Base-by-base conservation (phyloP, 352 stramenopile species). In the Bremia lactucae region DNA sequence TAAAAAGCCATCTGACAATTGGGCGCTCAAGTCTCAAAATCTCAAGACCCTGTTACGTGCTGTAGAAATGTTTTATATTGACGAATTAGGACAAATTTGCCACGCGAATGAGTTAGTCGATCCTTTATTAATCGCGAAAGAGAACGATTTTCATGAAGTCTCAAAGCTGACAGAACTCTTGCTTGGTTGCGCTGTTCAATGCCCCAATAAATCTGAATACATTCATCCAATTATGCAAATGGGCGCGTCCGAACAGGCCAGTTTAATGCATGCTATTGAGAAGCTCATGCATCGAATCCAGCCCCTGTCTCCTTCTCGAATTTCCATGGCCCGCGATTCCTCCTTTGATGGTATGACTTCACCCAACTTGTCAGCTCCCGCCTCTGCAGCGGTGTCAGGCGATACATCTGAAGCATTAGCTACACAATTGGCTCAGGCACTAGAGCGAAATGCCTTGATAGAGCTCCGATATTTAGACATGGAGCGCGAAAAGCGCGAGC, bases 211-310 rank as follows among this genome's bases (percentile, higher is more conserved):
- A 22, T 84, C 76, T 14, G 76, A 85, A 44, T 92, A 88, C 55
- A 87, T 92, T 49, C 71, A 86, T 48, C 63, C 70, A 41, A 92
- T 92, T 56, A 77, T 92, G 68, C 60, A 79, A 47, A 84, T 92
- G 71, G 68, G 78, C 16, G 55, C 73, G 22, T 75, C 68, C 2
- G 76, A 81, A 54, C 79, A 92, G 47, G 72, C 72, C 20, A 86
- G 73, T 43, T 64, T 91, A 42, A 91, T 91, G 79, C 72, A 83
- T 55, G 62, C 79, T 21, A 88, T 91, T 39, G 79, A 91, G 47
- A 79, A 77, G 31, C 62, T 91, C 38, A 87, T 88, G 76, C 72
- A 74, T 29, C 76, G 76, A 31, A 83, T 86, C 51, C 72, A 85
- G 25, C 45, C 76, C 18, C 46, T 58, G 6, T 88, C 76, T 35